These are phyloP conservation scores for Amylocarpus encephaloides DNA, from an alignment of 2,329 filamentous ascomycete genomes.

Conservation along the genomic window DNA sequence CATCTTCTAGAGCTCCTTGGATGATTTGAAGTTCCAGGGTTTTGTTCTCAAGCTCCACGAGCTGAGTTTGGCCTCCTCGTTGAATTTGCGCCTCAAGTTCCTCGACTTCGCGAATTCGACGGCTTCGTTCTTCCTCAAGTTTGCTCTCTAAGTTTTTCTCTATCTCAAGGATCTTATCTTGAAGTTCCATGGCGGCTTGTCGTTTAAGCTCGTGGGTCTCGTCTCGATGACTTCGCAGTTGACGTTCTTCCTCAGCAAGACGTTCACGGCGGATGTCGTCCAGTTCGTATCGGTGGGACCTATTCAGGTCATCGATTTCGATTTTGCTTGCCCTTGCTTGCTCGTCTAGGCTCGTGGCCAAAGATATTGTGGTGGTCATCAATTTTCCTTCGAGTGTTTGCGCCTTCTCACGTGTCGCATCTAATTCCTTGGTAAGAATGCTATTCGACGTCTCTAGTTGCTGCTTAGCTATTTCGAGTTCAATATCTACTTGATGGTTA, in stretches of 20 bases:
- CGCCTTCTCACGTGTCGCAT: slow-evolving; percentile 43
- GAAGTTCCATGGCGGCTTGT: slow-evolving; percentile 45
- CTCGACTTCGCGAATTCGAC: slow-evolving; percentile 55
- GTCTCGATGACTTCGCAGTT: slow-evolving; percentile 58
- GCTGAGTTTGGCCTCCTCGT: slow-evolving; percentile 37
- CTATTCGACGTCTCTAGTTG: slow-evolving; percentile 38
- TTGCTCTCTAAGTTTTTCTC: slow-evolving; percentile 37
- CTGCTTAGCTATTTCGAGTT: slow-evolving; percentile 42
- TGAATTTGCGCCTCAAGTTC: slow-evolving; percentile 51
- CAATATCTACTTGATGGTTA: slow-evolving; percentile 26
- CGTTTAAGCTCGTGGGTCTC: slow-evolving; percentile 60
- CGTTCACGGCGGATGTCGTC: slow-evolving; percentile 46
- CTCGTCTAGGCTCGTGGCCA: slow-evolving; percentile 44
- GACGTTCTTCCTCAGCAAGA: slow-evolving; percentile 48
- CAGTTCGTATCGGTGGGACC: slow-evolving; percentile 49
- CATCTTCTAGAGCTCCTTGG: slow-evolving; percentile 39
- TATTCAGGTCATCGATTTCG: slow-evolving; percentile 48
- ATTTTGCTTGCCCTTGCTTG: slow-evolving; percentile 42
- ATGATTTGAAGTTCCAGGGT: slow-evolving; percentile 49
- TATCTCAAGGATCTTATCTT: slow-evolving; percentile 28
- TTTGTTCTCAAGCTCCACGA: slow-evolving; percentile 34
- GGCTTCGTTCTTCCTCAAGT: slow-evolving; percentile 57
- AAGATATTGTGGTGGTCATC: slow-evolving; percentile 30
- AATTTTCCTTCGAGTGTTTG: slow-evolving; percentile 36
- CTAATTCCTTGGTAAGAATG: slow-evolving; percentile 60